phyloP scores from a whole-genome alignment of 306 rosid genomes.

The Prunus mume region DNA sequence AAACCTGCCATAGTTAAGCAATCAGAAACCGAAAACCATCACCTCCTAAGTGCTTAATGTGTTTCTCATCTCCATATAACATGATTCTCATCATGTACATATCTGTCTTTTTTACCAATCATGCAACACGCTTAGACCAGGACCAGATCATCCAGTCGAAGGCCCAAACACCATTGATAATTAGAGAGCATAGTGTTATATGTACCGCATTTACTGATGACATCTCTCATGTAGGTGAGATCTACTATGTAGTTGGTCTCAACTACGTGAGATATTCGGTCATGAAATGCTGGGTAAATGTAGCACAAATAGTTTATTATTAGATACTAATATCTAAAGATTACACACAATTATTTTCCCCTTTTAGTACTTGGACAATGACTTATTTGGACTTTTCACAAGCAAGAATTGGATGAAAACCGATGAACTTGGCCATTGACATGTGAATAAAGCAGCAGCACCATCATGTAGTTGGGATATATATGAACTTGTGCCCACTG shows the following conservation, averaged over 20 bases:
- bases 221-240: not conserved
- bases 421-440: conserved; percentile 17
- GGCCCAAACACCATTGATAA: too few relatives aligned
- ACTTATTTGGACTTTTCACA: not conserved
- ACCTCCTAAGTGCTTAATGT: not conserved
- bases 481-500: conserved; percentile 4
- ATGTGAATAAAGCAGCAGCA: conserved; percentile 29
- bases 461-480: not conserved
- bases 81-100: not conserved
- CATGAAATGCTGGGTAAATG: not conserved
- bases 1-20: not conserved
- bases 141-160: too few relatives aligned
- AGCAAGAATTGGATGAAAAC: not conserved
- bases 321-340: not conserved
- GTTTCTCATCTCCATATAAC: too few relatives aligned
- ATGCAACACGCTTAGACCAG: not conserved
- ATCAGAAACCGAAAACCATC: not conserved
- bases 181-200: too few relatives aligned
- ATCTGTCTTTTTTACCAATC: not conserved
- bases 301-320: not conserved
- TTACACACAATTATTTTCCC: not conserved
- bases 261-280: too few relatives aligned
- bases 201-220: too few relatives aligned
- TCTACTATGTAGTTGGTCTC: too few relatives aligned
- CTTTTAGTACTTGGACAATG: not conserved